Conservation (phyloP, 1,284 basidiomycete genomes). For the Hemileia vastatrix region DNA sequence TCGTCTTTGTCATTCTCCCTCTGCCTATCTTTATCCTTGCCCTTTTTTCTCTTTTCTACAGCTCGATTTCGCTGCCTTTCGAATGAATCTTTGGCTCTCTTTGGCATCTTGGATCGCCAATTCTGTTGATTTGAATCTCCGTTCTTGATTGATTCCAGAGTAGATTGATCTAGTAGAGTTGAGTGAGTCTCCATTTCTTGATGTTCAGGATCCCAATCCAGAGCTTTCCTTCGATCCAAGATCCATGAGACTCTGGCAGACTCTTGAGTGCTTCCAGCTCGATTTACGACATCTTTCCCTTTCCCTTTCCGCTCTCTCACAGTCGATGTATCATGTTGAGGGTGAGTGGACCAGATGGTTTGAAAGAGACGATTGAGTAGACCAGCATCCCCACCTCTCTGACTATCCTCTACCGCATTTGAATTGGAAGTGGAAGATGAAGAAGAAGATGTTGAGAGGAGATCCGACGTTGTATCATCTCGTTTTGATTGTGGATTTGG, state of each 20-base stretch:
- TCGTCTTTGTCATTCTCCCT: too few relatives aligned
- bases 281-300: not conserved
- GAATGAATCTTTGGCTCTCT: too few relatives aligned
- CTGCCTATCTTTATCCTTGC: too few relatives aligned
- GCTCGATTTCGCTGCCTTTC: too few relatives aligned
- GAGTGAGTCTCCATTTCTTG: not conserved
- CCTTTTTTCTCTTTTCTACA: too few relatives aligned
- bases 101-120: not conserved
- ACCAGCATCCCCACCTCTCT: too few relatives aligned
- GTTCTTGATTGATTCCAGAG: not conserved
- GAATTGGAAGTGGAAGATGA: not conserved
- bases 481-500: not conserved
- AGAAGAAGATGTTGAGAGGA: not conserved
- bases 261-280: not conserved
- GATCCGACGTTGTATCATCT: not conserved
- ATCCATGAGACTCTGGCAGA: not conserved
- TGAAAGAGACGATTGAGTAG: not conserved
- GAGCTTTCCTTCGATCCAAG: not conserved
- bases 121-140: not conserved
- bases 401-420: not conserved
- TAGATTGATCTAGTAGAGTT: not conserved
- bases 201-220: not conserved
- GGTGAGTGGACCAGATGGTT: not conserved
- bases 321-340: not conserved
- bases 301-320: not conserved